Percentiles rank a stretch among this genome's conserved stretches.
These are phyloP conservation scores for Apiotrichum veenhuisii DNA, from an alignment of 1,284 basidiomycete genomes.

Conservation along the genomic window DNA sequence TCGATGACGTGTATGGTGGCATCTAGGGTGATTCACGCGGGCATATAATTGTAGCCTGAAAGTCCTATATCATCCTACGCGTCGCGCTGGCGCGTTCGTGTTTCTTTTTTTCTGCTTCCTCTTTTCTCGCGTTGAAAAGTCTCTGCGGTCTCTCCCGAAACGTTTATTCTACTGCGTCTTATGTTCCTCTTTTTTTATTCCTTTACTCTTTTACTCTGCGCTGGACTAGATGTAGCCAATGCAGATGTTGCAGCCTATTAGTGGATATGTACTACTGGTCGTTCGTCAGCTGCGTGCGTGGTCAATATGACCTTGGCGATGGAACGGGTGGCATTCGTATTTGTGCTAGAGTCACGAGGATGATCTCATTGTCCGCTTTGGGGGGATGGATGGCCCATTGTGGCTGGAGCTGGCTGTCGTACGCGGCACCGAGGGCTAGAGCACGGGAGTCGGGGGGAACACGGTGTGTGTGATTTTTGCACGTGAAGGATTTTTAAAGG, in stretches of 20 bases:
- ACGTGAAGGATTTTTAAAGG: no score
- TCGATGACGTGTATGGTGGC: conserved; percentile 45
- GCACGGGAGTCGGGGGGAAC: no score
- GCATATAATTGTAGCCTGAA: neutral
- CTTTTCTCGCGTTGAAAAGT: no score
- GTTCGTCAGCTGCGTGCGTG: neutral
- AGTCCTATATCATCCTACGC: neutral
- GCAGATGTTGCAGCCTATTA: neutral
- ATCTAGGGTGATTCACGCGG: conserved; percentile 25
- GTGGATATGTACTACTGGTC: neutral
- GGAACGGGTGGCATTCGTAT: neutral
- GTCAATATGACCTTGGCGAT: neutral
- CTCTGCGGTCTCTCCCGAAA: no score
- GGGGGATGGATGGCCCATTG: no score
- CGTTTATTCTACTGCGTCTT: neutral
- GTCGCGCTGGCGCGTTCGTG: neutral
- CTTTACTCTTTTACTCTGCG: neutral
- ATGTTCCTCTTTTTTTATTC: neutral
- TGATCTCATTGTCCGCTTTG: no score
- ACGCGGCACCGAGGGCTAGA: no score
- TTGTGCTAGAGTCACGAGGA: no score
- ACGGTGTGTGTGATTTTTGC: no score
- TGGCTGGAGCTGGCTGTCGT: no score
- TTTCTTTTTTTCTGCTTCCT: neutral
- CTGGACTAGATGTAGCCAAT: neutral